Evolutionary conservation across 1,284 basidiomycete species (phyloP).

Genomic region (Clitocybe nebularis): DNA sequence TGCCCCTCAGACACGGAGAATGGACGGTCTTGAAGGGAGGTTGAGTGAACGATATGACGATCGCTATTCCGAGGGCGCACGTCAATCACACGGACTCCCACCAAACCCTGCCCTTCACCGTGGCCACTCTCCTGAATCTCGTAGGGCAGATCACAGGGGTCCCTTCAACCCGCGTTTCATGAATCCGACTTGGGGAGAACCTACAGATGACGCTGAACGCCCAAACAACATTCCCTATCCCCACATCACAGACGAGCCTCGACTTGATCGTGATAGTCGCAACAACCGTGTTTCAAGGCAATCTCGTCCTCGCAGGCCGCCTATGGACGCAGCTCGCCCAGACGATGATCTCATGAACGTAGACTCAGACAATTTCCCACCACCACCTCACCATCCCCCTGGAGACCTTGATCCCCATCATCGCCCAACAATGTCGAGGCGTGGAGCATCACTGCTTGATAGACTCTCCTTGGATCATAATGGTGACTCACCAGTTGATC

Average conservation of each 20-base stretch:
- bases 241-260: neutral
- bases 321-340: neutral
- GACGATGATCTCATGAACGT: neutral
- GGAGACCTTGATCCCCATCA: slow-evolving; percentile 8
- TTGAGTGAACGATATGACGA: slow-evolving; percentile 19
- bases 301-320: neutral
- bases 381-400: slow-evolving; percentile 4
- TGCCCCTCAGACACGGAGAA: slow-evolving; percentile 4
- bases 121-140: slow-evolving; percentile 8
- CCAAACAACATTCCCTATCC: neutral
- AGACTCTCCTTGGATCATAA: slow-evolving; percentile 22
- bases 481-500: slow-evolving; percentile 10
- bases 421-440: slow-evolving; percentile 15
- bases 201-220: neutral
- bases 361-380: slow-evolving; percentile 1
- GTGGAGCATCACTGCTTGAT: slow-evolving; percentile 25
- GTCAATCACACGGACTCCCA: slow-evolving; percentile 15
- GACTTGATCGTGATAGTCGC: neutral
- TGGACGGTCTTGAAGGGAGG: slow-evolving; percentile 17
- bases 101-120: slow-evolving; percentile 15
- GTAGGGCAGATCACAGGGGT: slow-evolving; percentile 2
- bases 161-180: neutral
- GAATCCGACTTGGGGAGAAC: neutral
- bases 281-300: neutral
- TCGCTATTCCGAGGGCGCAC: slow-evolving; percentile 4